phyloP scores from a whole-genome alignment of 2,329 filamentous ascomycete species.

The Fusarium pseudoanthophilum region DNA sequence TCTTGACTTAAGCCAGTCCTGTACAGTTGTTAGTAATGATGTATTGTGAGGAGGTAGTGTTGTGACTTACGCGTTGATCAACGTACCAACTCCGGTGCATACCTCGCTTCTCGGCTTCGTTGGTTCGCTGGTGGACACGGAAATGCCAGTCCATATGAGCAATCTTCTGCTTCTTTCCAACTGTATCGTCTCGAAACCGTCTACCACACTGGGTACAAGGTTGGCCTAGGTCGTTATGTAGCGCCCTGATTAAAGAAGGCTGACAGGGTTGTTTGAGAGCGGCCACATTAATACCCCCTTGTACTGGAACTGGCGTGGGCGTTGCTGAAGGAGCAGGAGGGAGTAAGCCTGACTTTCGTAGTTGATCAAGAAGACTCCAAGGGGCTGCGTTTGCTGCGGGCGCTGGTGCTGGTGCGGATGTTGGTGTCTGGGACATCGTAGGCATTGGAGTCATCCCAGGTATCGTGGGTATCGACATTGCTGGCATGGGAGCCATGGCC shows the following conservation, averaged over 20 bases:
- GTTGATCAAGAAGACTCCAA: conserved; percentile 71
- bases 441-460: conserved; percentile 57
- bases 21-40: conserved; percentile 41
- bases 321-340: conserved; percentile 56
- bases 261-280: conserved; percentile 81
- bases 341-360: conserved; percentile 76
- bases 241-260: conserved; percentile 75
- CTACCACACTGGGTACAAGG: conserved; percentile 93
- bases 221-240: conserved; percentile 86
- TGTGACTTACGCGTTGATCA: conserved; percentile 76
- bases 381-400: conserved; percentile 58
- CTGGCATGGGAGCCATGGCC: conserved; percentile 52
- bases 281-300: conserved; percentile 70
- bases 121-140: conserved; percentile 87
- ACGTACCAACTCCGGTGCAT: conserved; percentile 96
- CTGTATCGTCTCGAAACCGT: conserved; percentile 80
- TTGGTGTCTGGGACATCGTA: conserved; percentile 50
- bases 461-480: conserved; percentile 48
- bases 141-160: conserved; percentile 99
- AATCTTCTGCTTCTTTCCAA: conserved; percentile 86
- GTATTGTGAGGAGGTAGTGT: neutral
- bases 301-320: conserved; percentile 53
- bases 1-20: conserved; percentile 91
- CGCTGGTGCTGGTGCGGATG: conserved; percentile 47
- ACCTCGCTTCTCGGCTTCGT: conserved; percentile 84